phyloP scores from a whole-genome alignment of 495 filamentous ascomycete genomes.

The Sordaria brevicollis region DNA sequence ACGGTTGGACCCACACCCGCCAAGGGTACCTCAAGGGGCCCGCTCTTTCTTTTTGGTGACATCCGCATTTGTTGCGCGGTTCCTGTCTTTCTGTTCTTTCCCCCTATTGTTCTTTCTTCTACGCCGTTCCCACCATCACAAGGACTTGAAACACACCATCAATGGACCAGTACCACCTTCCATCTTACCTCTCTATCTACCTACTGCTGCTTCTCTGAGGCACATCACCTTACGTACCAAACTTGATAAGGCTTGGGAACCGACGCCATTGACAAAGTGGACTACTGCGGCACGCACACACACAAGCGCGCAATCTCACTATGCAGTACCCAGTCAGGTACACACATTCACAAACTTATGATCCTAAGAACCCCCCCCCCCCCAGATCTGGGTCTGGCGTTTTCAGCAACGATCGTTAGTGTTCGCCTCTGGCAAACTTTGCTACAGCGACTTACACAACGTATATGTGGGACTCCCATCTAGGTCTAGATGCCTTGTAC shows the following conservation, averaged over 20 bases:
- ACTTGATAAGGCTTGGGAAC: neutral
- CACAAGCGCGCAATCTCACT: neutral
- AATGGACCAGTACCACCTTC: neutral
- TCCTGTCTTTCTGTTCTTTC: neutral
- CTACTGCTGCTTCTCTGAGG: neutral
- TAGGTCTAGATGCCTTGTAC: neutral
- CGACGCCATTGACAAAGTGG: neutral
- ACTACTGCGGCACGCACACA: too few species aligned
- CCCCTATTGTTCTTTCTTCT: neutral
- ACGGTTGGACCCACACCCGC: neutral
- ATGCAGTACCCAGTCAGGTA: neutral
- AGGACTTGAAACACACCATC: neutral
- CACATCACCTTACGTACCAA: neutral
- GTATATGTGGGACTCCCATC: too few species aligned
- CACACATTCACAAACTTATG: too few species aligned
- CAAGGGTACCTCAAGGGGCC: neutral
- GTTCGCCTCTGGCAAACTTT: neutral
- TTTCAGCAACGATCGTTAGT: too few species aligned
- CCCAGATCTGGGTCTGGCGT: too few species aligned
- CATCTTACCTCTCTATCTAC: neutral
- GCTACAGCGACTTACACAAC: neutral
- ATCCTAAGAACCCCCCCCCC: too few species aligned
- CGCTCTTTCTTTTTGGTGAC: neutral
- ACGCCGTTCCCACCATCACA: neutral
- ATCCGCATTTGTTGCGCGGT: neutral